Conservation (phyloP, 371 early-diverging fungal species). For the Mortierella sp. region DNA sequence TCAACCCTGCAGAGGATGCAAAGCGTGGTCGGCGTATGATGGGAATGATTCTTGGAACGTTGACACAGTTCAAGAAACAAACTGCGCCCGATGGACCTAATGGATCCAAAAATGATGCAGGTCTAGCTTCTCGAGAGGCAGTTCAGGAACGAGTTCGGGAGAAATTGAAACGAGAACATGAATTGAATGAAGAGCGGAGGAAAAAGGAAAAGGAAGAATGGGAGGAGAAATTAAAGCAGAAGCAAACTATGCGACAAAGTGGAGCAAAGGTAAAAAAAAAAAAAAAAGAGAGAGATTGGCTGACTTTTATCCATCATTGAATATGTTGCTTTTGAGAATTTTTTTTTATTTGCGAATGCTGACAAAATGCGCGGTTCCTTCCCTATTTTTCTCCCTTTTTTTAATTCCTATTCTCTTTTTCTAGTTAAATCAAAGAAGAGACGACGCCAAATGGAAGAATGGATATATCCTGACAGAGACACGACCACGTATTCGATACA, state of each 20-base stretch:
- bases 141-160: slow-evolving; percentile 46
- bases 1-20: slow-evolving; percentile 39
- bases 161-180: slow-evolving; percentile 30
- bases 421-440: neutral
- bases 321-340: too few species aligned
- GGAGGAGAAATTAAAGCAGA: slow-evolving; percentile 11
- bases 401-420: too few species aligned
- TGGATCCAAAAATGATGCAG: slow-evolving; percentile 1
- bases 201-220: slow-evolving; percentile 26
- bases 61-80: slow-evolving; percentile 42
- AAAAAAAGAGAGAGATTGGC: too few species aligned
- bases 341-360: neutral
- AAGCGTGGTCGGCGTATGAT: slow-evolving; percentile 50
- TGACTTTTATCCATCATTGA: too few species aligned
- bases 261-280: neutral
- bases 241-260: slow-evolving; percentile 3
- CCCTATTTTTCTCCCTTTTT: too few species aligned
- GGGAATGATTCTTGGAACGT: slow-evolving; percentile 54
- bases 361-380: neutral
- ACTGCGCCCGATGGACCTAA: neutral
- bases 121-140: slow-evolving; percentile 27
- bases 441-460: slow-evolving; percentile 23
- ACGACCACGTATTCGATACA: slow-evolving; percentile 38
- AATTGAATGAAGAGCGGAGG: slow-evolving; percentile 22
- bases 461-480: slow-evolving; percentile 50